phyloP scores from a whole-genome alignment of 306 rosid genomes.

The Alnus glutinosa region DNA sequence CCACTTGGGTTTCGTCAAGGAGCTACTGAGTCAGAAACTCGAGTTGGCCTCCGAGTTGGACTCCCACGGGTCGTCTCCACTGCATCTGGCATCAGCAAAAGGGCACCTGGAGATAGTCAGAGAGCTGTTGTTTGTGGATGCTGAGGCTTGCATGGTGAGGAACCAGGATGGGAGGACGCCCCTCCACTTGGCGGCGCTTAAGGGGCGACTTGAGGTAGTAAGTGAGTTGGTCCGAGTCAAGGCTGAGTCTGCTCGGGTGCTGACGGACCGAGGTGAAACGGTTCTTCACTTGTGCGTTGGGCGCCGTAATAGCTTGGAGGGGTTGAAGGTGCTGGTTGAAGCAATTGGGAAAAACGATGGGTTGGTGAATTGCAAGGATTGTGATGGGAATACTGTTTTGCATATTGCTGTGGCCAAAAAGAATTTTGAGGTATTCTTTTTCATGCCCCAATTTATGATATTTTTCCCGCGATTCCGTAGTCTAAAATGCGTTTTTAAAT shows the following conservation, averaged over 20 bases:
- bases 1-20: conserved; percentile 28
- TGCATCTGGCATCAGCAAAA: conserved; percentile 35
- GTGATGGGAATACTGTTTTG: conserved; percentile 29
- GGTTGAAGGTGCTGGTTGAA: conserved; percentile 29
- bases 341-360: conserved; percentile 14
- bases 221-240: conserved; percentile 22
- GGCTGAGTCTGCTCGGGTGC: conserved; percentile 21
- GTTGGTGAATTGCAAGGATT: conserved; percentile 32
- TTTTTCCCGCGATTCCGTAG: no score
- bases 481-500: no score
- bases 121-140: conserved; percentile 13
- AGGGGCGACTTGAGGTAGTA: conserved; percentile 24
- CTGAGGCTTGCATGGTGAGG: conserved; percentile 21
- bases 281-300: conserved; percentile 31
- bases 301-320: conserved; percentile 23
- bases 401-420: conserved; percentile 36
- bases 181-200: conserved; percentile 32
- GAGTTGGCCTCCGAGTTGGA: conserved; percentile 25
- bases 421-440: conserved; percentile 26
- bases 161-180: conserved; percentile 32
- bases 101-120: conserved; percentile 33
- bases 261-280: conserved; percentile 28
- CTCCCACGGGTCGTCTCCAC: conserved; percentile 16
- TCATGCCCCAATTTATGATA: not conserved
- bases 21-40: conserved; percentile 22